These are phyloP conservation scores for Phytophthora sp. DNA, from an alignment of 352 stramenopile species.

Conservation along the genomic window DNA sequence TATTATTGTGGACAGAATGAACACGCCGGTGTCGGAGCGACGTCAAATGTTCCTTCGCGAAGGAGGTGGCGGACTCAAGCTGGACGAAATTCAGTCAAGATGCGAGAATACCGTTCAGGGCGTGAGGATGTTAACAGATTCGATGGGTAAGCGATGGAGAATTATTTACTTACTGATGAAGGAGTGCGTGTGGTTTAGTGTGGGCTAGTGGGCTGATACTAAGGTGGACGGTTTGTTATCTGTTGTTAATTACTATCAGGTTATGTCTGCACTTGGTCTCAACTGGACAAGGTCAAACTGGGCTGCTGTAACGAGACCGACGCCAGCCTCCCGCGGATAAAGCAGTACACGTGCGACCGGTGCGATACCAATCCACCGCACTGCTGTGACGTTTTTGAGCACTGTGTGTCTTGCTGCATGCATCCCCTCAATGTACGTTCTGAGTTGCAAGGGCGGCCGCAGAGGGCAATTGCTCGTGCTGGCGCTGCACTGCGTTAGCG, in stretches of 20 bases:
- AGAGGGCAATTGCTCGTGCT: conserved; percentile 5
- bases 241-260: conserved; percentile 32
- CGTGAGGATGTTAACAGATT: conserved; percentile 54
- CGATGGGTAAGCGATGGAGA: conserved; percentile 42
- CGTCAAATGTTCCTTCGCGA: conserved; percentile 55
- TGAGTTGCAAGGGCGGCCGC: conserved; percentile 5
- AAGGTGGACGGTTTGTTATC: neutral
- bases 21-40: conserved; percentile 32
- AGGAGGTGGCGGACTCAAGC: conserved; percentile 52
- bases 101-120: conserved; percentile 72
- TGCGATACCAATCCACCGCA: conserved; percentile 74
- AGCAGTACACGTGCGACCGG: conserved; percentile 64
- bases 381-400: conserved; percentile 71
- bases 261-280: conserved; percentile 56
- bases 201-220: neutral
- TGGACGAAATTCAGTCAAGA: conserved; percentile 36
- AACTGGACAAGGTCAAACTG: conserved; percentile 42
- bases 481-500: neutral
- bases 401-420: conserved; percentile 85
- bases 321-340: conserved; percentile 52
- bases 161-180: conserved; percentile 6
- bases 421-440: conserved; percentile 67
- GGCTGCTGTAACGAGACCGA: conserved; percentile 74
- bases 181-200: neutral
- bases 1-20: conserved; percentile 61